A percentile compares a stretch with the other conserved stretches of the same genome.
These are phyloP conservation scores for Entomortierella beljakovae DNA, from an alignment of 192 early-diverging fungal genomes.

Conservation along the genomic window DNA sequence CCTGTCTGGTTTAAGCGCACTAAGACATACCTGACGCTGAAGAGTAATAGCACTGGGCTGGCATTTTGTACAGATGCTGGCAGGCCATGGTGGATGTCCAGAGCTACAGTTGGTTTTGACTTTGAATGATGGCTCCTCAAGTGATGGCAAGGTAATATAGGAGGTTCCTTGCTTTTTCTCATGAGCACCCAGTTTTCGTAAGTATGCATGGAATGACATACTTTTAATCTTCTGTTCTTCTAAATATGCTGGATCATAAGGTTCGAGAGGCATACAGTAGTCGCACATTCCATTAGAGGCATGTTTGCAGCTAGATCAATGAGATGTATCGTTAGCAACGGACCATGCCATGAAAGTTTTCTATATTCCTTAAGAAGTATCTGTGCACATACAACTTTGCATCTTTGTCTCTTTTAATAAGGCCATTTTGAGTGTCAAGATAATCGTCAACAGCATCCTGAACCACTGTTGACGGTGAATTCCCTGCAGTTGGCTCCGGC, in stretches of 20 bases:
- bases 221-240: constrained; percentile 96
- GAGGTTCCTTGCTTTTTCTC: constrained; percentile 69
- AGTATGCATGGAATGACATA: constrained; percentile 94
- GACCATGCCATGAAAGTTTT: not conserved
- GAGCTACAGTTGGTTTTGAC: constrained; percentile 84
- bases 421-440: constrained; percentile 84
- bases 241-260: constrained; percentile 89
- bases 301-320: constrained; percentile 77
- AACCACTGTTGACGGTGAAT: constrained; percentile 30
- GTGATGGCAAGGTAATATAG: constrained; percentile 77
- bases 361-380: not conserved
- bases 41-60: constrained; percentile 94
- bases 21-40: constrained; percentile 71
- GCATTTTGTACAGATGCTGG: constrained; percentile 97
- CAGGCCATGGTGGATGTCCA: constrained; percentile 91
- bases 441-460: constrained; percentile 85
- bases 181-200: constrained; percentile 78
- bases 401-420: constrained; percentile 84
- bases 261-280: constrained; percentile 93
- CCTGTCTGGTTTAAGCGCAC: not conserved
- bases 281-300: constrained; percentile 89
- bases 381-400: constrained; percentile 75
- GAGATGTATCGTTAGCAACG: not conserved
- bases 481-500: constrained; percentile 6
- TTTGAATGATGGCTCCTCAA: constrained; percentile 86